Conservation (phyloP, 2,329 filamentous ascomycete genomes). For the Pseudocercospora fijiensis region DNA sequence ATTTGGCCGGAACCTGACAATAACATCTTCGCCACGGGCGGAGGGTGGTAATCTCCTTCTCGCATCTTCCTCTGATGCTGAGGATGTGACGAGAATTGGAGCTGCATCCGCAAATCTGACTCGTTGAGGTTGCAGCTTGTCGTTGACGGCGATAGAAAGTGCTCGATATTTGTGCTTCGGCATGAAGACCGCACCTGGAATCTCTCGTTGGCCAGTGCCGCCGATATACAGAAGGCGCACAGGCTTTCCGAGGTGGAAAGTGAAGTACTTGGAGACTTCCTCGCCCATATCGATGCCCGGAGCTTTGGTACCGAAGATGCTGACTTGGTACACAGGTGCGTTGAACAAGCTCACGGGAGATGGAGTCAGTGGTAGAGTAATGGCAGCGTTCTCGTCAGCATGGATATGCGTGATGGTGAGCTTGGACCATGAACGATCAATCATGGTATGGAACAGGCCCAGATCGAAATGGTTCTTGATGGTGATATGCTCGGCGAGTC, state of each 20-base stretch:
- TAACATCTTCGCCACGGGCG: conserved; percentile 35
- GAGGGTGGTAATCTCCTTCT: conserved; percentile 33
- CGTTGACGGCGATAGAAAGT: conserved; percentile 36
- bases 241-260: conserved; percentile 30
- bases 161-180: conserved; percentile 35
- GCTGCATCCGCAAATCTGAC: conserved; percentile 38
- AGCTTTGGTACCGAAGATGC: conserved; percentile 38
- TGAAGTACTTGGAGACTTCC: conserved; percentile 35
- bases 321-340: conserved; percentile 33
- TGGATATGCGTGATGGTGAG: conserved; percentile 38
- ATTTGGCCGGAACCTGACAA: conserved; percentile 37
- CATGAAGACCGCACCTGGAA: conserved; percentile 36
- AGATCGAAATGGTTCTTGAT: conserved; percentile 39
- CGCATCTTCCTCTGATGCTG: conserved; percentile 38
- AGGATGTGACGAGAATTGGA: conserved; percentile 37
- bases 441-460: conserved; percentile 37
- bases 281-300: conserved; percentile 38
- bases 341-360: conserved; percentile 36
- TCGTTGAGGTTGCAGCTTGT: conserved; percentile 38
- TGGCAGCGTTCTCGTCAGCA: conserved; percentile 30
- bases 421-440: conserved; percentile 38
- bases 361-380: conserved; percentile 35
- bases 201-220: conserved; percentile 37
- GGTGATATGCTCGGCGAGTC: conserved; percentile 38
- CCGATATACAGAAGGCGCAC: conserved; percentile 37